Evolutionary conservation across 108 stramenopile species (phyloP).

Genomic region (Pseudonitzschia multiseries): DNA sequence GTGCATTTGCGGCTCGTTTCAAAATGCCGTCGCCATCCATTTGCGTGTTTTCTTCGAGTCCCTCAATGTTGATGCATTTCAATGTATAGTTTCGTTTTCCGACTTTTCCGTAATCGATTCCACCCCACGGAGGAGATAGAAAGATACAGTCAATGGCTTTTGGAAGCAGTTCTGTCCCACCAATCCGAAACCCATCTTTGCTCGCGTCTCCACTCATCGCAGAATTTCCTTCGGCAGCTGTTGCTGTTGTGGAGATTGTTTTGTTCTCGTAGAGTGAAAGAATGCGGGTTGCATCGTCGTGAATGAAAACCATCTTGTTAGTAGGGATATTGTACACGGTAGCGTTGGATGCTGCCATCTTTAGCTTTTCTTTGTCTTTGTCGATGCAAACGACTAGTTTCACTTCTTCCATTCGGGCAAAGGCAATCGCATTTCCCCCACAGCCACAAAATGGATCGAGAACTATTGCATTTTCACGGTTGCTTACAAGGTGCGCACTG

Average conservation of each 20-base stretch:
- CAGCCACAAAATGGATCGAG: conserved; percentile 86
- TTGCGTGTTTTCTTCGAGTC: neutral
- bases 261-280: conserved; percentile 43
- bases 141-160: conserved; percentile 61
- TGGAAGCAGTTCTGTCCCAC: conserved; percentile 64
- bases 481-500: conserved; percentile 30
- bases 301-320: conserved; percentile 63
- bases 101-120: conserved; percentile 59
- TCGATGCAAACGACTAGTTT: conserved; percentile 65
- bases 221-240: neutral
- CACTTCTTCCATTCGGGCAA: conserved; percentile 45
- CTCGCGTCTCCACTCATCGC: conserved; percentile 2
- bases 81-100: conserved; percentile 46
- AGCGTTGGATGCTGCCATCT: conserved; percentile 76
- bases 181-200: conserved; percentile 35
- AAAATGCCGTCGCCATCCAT: conserved; percentile 58
- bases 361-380: conserved; percentile 52
- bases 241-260: conserved; percentile 3
- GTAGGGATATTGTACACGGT: conserved; percentile 53
- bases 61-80: conserved; percentile 22
- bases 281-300: conserved; percentile 59
- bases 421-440: conserved; percentile 85
- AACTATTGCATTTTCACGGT: conserved; percentile 47
- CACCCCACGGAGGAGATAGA: conserved; percentile 85
- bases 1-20: conserved; percentile 38